These are phyloP conservation scores for Monilinia vaccinii-corymbosi DNA, from an alignment of 2,329 filamentous ascomycete genomes.

Conservation along the genomic window DNA sequence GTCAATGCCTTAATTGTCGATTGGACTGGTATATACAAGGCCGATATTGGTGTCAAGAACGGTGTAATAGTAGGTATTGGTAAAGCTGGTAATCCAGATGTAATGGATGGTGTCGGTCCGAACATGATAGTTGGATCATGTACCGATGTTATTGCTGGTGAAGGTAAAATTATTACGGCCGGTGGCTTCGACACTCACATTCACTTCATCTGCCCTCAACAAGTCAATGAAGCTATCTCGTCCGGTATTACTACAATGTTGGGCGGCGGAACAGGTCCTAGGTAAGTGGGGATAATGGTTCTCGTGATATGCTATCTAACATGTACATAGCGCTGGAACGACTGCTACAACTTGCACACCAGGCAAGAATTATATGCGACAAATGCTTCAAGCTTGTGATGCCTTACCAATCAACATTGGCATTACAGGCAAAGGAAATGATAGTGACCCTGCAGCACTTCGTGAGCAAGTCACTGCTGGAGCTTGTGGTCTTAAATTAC, in stretches of 20 bases:
- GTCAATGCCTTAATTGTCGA: slow-evolving; percentile 87
- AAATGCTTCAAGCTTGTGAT: slow-evolving; percentile 87
- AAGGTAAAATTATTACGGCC: slow-evolving; percentile 83
- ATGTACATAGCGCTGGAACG: slow-evolving; percentile 58
- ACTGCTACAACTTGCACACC: slow-evolving; percentile 93
- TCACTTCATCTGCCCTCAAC: slow-evolving; percentile 92
- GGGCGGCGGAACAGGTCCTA: slow-evolving; percentile 87
- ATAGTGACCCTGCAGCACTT: slow-evolving; percentile 60
- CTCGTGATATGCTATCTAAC: slow-evolving; percentile 8
- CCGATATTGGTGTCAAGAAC: slow-evolving; percentile 87
- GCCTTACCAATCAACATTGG: slow-evolving; percentile 75
- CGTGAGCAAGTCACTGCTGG: slow-evolving; percentile 76
- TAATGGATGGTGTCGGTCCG: slow-evolving; percentile 79
- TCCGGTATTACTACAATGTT: slow-evolving; percentile 86
- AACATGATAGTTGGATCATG: slow-evolving; percentile 77
- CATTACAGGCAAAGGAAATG: slow-evolving; percentile 91
- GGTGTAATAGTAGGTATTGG: slow-evolving; percentile 82
- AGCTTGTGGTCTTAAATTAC: slow-evolving; percentile 83
- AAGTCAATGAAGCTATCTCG: slow-evolving; percentile 72
- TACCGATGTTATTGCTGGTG: slow-evolving; percentile 86
- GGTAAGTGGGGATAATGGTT: slow-evolving; percentile 34
- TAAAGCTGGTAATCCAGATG: slow-evolving; percentile 93
- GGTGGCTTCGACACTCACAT: slow-evolving; percentile 87
- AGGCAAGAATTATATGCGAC: slow-evolving; percentile 68
- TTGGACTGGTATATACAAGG: slow-evolving; percentile 90